A percentile compares a stretch with the other conserved stretches of the same genome.
These are phyloP conservation scores for Coniferiporia sulphurascens DNA, from an alignment of 1,284 basidiomycete species.

Conservation along the genomic window DNA sequence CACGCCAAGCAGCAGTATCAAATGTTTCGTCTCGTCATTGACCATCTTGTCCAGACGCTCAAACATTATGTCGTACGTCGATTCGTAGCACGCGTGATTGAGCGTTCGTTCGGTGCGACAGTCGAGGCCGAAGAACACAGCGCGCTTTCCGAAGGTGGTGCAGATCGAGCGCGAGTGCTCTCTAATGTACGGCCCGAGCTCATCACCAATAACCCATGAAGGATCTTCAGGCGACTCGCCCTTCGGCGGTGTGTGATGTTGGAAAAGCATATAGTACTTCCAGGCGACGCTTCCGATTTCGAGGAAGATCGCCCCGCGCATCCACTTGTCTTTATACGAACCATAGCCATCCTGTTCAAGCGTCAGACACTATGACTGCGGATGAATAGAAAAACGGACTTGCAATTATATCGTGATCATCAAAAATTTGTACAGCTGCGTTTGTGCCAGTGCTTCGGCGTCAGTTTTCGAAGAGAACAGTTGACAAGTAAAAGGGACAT, in stretches of 20 bases:
- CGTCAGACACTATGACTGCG: neutral
- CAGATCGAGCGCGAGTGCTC: conserved; percentile 22
- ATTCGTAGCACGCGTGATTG: conserved; percentile 28
- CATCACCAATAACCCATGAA: conserved; percentile 21
- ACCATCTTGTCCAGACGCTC: conserved; percentile 24
- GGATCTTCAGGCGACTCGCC: conserved; percentile 20
- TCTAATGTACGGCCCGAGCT: conserved; percentile 23
- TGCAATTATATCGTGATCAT: conserved; percentile 33
- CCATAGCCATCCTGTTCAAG: conserved; percentile 29
- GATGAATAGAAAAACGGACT: neutral
- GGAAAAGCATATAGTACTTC: conserved; percentile 35
- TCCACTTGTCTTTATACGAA: conserved; percentile 30
- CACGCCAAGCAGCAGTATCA: conserved; percentile 31
- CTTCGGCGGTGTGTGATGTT: conserved; percentile 26
- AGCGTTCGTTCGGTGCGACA: conserved; percentile 32
- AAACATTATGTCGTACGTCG: conserved; percentile 31
- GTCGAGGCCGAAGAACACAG: conserved; percentile 30
- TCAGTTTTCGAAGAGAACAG: too few species aligned
- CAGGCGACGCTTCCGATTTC: conserved; percentile 26
- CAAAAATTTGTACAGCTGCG: conserved; percentile 33
- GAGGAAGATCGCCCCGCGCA: conserved; percentile 28
- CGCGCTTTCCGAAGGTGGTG: conserved; percentile 22
- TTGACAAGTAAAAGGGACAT: conserved; percentile 2
- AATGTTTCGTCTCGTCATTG: conserved; percentile 24
- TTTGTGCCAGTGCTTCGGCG: too few species aligned